These are phyloP conservation scores for Mycena filopes DNA, from an alignment of 768 basidiomycete genomes.

Conservation along the genomic window DNA sequence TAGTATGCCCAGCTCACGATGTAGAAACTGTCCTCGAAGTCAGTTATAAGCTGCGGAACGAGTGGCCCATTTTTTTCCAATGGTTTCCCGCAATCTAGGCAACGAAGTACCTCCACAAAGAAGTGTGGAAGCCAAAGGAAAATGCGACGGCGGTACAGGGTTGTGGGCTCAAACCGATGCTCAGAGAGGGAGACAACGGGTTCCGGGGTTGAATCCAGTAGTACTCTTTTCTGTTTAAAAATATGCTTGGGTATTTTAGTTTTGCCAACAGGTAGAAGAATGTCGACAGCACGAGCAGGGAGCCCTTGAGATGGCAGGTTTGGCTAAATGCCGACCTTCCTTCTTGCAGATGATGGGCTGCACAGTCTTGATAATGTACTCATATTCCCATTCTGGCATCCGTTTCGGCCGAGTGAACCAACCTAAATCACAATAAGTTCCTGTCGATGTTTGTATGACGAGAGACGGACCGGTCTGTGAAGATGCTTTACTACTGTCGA, in stretches of 20 bases:
- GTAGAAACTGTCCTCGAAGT: constrained; percentile 34
- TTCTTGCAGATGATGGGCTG: background rate
- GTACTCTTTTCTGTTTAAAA: too few relatives aligned
- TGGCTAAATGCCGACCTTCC: background rate
- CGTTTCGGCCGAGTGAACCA: background rate
- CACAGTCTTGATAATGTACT: background rate
- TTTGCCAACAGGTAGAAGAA: too few relatives aligned
- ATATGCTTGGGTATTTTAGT: too few relatives aligned
- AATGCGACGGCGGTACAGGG: constrained; percentile 29
- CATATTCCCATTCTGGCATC: background rate
- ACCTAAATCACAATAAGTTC: too few relatives aligned
- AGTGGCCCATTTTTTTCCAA: constrained; percentile 37
- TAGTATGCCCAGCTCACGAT: constrained; percentile 40
- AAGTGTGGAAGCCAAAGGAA: constrained; percentile 40
- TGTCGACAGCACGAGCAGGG: too few relatives aligned
- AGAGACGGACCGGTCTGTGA: too few relatives aligned
- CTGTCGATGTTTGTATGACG: too few relatives aligned
- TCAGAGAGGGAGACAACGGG: background rate
- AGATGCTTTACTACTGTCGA: too few relatives aligned
- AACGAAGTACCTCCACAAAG: constrained; percentile 28
- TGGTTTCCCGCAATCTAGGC: constrained; percentile 7
- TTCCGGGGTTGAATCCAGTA: constrained; percentile 2
- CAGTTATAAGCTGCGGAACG: constrained; percentile 31
- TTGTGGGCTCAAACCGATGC: constrained; percentile 21
- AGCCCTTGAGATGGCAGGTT: too few relatives aligned